Percentiles rank a stretch among this genome's conserved stretches.
Conservation (phyloP, 2,329 filamentous ascomycete genomes). For the Apiospora aurea region DNA sequence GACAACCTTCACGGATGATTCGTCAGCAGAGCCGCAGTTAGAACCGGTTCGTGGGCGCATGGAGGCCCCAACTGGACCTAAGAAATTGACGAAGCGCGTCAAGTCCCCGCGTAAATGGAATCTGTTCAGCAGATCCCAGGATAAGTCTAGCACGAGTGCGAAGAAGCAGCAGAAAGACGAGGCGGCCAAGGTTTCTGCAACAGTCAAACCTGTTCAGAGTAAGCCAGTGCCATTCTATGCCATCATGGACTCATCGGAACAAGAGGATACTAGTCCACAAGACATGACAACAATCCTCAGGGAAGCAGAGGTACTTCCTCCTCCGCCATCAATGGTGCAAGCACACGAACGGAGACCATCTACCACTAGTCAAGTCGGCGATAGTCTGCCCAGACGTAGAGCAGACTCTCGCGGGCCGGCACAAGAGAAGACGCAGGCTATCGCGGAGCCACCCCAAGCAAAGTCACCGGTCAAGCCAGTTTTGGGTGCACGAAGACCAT, state of each 20-base stretch:
- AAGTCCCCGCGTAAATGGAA: conserved; percentile 69
- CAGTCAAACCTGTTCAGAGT: conserved; percentile 56
- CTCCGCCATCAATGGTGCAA: conserved; percentile 2
- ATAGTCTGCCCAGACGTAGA: conserved; percentile 1
- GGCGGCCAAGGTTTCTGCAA: conserved; percentile 50
- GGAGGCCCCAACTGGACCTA: conserved; percentile 46
- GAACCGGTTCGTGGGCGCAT: conserved; percentile 44
- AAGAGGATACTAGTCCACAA: conserved; percentile 47
- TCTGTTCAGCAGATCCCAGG: conserved; percentile 64
- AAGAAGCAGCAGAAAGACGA: conserved; percentile 47
- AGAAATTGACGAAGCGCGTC: conserved; percentile 62
- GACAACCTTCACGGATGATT: conserved; percentile 64
- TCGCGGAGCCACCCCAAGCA: not conserved
- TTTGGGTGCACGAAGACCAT: not conserved
- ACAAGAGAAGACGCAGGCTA: not conserved
- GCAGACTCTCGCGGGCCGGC: not conserved
- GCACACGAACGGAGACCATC: conserved; percentile 32
- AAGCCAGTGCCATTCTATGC: conserved; percentile 67
- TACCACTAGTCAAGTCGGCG: conserved; percentile 23
- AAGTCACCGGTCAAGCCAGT: not conserved
- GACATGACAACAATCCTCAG: conserved; percentile 58
- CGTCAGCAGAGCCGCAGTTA: conserved; percentile 50
- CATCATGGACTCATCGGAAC: conserved; percentile 66
- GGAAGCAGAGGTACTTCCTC: conserved; percentile 51
- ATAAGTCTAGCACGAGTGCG: conserved; percentile 42